phyloP scores from a whole-genome alignment of 2,329 filamentous ascomycete species.

The Diaporthe nobilis region DNA sequence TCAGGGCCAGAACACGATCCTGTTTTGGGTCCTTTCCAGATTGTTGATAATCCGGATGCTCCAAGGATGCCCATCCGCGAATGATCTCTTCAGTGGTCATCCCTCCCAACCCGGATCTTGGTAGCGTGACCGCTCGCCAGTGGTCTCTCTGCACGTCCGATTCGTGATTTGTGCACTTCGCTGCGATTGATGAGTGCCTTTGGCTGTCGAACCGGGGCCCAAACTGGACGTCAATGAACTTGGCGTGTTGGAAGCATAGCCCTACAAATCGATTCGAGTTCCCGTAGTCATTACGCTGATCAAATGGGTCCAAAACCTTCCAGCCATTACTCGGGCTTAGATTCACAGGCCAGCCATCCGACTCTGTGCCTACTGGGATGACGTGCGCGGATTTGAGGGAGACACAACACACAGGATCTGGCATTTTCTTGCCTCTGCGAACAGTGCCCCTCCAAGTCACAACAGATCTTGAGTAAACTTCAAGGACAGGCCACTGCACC shows the following conservation, averaged over 20 bases:
- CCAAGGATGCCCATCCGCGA: not conserved
- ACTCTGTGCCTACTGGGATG: not conserved
- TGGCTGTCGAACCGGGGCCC: not conserved
- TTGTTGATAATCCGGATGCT: not conserved
- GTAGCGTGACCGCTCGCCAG: not conserved
- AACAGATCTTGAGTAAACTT: not conserved
- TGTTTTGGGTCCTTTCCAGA: not conserved
- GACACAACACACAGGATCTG: not conserved
- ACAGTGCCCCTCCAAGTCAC: not conserved
- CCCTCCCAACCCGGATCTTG: not conserved
- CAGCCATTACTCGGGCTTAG: not conserved
- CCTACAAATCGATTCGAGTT: not conserved
- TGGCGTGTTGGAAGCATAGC: not conserved
- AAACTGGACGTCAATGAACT: not conserved
- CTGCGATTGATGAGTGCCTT: not conserved
- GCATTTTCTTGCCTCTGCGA: not conserved
- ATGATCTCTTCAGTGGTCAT: not conserved
- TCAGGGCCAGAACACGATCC: not conserved
- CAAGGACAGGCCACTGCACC: not conserved
- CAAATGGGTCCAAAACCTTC: not conserved
- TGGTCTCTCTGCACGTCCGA: not conserved
- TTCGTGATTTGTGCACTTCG: not conserved
- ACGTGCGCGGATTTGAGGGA: not conserved
- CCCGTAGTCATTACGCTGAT: not conserved
- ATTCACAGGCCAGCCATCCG: not conserved